These are phyloP conservation scores for Hypoxylon sp. DNA, from an alignment of 2,329 filamentous ascomycete species.

Conservation along the genomic window DNA sequence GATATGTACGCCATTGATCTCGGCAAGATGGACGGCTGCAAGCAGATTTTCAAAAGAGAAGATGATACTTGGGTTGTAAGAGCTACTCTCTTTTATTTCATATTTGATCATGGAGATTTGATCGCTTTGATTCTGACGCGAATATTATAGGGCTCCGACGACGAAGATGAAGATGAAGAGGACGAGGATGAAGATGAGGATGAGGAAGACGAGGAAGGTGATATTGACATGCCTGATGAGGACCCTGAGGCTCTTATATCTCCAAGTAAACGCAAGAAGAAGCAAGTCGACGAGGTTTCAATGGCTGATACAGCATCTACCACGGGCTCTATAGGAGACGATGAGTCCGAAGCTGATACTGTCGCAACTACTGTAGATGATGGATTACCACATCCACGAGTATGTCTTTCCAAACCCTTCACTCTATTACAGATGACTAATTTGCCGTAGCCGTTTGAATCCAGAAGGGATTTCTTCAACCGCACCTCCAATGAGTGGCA, in stretches of 20 bases:
- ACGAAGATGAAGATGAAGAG: constrained; percentile 64
- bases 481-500: constrained; percentile 94
- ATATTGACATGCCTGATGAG: constrained; percentile 68
- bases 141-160: constrained; percentile 66
- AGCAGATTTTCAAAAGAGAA: constrained; percentile 88
- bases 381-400: constrained; percentile 78
- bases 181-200: constrained; percentile 66
- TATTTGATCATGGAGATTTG: constrained; percentile 45
- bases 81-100: constrained; percentile 56
- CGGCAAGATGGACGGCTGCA: constrained; percentile 94
- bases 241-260: constrained; percentile 63
- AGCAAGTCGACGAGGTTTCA: constrained; percentile 61
- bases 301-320: constrained; percentile 58
- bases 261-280: constrained; percentile 71
- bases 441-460: constrained; percentile 82
- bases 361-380: constrained; percentile 74
- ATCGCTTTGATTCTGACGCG: constrained; percentile 29
- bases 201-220: constrained; percentile 72
- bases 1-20: constrained; percentile 94
- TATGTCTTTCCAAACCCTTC: constrained; percentile 54
- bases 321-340: constrained; percentile 55
- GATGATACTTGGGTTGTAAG: constrained; percentile 85
- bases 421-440: constrained; percentile 21
- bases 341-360: constrained; percentile 63
- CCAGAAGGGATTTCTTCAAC: constrained; percentile 90